Base-by-base conservation (phyloP, 129 eudicot species). In the Centaurea solstitialis region DNA sequence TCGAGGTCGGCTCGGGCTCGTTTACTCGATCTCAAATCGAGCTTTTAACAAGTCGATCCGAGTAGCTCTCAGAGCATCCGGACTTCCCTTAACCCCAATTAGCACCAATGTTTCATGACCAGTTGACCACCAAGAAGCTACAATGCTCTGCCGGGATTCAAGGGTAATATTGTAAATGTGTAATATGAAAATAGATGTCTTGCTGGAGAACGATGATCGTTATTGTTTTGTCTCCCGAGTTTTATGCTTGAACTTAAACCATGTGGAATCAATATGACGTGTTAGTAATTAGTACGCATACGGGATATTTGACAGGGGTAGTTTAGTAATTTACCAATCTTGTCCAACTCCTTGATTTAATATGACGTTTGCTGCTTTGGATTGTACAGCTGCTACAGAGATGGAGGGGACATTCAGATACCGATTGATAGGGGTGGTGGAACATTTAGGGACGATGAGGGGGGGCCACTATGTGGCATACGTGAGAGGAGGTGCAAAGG, bases 381-480 rank as follows among this genome's bases (percentile, higher is more conserved):
- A 57, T 57, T 57, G 22, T 57, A 57, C 65, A 57, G 96, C 83
- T 37, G 82, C 35, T 86, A 85, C 74, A 74, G 37, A 20, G 86
- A 85, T 21, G 53, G 40, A 68, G 90, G 78, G 10, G 33, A n/a
- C 24, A 26, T 79, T 57, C 74, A 81, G 28, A 11, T 94, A 91
- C 78, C 88, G 86, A 6, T 85, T 94, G 68, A 50, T 90, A 64
- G 98, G 98, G 10, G 90, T 90, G 84, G 98, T 94, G 76, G 98
- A 86, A 86, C 98, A 94, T 87, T 62, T 38, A 33, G 98, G 98
- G 53, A 66, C 87, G 23, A 91, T 91, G 93, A 85, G 92, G 79
- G 89, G 90, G 10, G 98, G 98, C 23, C 98, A 94, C 65, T 94
- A 94, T 75, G 90, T 94, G 22, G 98, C 98, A 9, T 94, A 94